Conservation (phyloP, 495 filamentous ascomycete species). For the Podospora bellae-mahoneyi region DNA sequence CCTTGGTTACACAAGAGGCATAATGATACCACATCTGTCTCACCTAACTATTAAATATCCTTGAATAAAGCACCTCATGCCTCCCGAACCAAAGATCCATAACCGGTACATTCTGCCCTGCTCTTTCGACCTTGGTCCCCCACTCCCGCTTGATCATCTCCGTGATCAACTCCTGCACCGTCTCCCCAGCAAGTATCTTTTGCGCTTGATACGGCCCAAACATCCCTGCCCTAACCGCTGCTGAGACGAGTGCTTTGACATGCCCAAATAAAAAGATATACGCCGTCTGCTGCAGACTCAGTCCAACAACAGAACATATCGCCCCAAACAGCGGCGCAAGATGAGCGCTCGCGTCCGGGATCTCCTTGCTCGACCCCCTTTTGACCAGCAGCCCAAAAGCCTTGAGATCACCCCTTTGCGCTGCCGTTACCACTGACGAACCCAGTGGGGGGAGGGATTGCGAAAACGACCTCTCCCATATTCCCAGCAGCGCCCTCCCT, state of each 20-base stretch:
- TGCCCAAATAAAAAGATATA: slow-evolving; percentile 88
- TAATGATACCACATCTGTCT: slow-evolving; percentile 10
- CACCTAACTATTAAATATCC: slow-evolving; percentile 79
- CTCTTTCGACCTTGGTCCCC: slow-evolving; percentile 60
- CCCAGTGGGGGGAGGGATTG: neutral
- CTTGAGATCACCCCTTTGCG: neutral
- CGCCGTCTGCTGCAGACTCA: slow-evolving; percentile 62
- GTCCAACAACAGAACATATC: slow-evolving; percentile 59
- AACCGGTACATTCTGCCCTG: slow-evolving; percentile 80
- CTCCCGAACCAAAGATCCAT: slow-evolving; percentile 93
- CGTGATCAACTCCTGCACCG: slow-evolving; percentile 59
- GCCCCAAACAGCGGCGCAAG: slow-evolving; percentile 78
- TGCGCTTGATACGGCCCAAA: slow-evolving; percentile 92
- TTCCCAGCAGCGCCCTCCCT: slow-evolving; percentile 74
- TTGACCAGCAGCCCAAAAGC: neutral
- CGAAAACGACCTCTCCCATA: slow-evolving; percentile 79
- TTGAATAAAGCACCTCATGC: slow-evolving; percentile 91
- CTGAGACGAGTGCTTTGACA: slow-evolving; percentile 81
- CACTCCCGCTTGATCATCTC: slow-evolving; percentile 59
- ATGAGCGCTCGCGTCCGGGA: slow-evolving; percentile 56
- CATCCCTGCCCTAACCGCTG: slow-evolving; percentile 81
- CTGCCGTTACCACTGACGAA: neutral
- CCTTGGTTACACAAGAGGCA: neutral
- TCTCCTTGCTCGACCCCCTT: slow-evolving; percentile 12
- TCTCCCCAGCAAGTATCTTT: slow-evolving; percentile 65